phyloP scores from a whole-genome alignment of 805 yeast species.

The Pichia membranifaciens region DNA sequence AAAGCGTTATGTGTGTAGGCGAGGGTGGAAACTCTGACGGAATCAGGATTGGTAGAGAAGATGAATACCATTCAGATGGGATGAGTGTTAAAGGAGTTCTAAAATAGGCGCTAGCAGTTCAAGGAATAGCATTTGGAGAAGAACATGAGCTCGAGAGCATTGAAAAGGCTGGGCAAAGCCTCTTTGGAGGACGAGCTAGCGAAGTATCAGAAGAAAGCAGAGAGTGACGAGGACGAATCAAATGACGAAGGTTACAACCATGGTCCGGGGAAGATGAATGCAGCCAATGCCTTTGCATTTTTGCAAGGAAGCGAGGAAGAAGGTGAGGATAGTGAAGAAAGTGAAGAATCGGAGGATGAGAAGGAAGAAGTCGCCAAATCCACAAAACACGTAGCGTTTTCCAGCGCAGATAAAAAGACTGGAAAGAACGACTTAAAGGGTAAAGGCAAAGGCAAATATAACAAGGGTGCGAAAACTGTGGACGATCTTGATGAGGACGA shows the following conservation, averaged over 20 bases:
- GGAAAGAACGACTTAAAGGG: too few species aligned
- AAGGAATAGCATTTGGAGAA: too few species aligned
- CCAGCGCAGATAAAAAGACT: not conserved
- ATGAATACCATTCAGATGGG: too few species aligned
- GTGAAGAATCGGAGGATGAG: not conserved
- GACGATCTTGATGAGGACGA: slow-evolving; percentile 32
- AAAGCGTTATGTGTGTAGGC: too few species aligned
- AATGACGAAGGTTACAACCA: slow-evolving; percentile 11
- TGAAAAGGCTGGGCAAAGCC: slow-evolving; percentile 36
- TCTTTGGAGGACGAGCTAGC: slow-evolving; percentile 24
- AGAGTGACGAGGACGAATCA: slow-evolving; percentile 12
- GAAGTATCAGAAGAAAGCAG: slow-evolving; percentile 12
- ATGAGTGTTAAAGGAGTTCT: too few species aligned
- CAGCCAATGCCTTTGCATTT: slow-evolving; percentile 39
- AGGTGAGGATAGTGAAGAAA: slow-evolving; percentile 3
- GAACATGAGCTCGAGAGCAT: slow-evolving; percentile 46
- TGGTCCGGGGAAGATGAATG: not conserved
- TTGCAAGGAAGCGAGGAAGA: slow-evolving; percentile 32
- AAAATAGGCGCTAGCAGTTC: too few species aligned
- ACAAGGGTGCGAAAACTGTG: slow-evolving; percentile 3
- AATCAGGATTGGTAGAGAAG: too few species aligned
- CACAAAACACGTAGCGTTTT: not conserved
- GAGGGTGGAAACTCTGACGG: too few species aligned
- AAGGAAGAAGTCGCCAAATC: not conserved
- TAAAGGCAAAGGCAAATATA: not conserved